Evolutionary conservation across 1,139 yeast species (phyloP), one percentile per base, ranked within the genome.

Genomic region (Kazachstania sp.): DNA sequence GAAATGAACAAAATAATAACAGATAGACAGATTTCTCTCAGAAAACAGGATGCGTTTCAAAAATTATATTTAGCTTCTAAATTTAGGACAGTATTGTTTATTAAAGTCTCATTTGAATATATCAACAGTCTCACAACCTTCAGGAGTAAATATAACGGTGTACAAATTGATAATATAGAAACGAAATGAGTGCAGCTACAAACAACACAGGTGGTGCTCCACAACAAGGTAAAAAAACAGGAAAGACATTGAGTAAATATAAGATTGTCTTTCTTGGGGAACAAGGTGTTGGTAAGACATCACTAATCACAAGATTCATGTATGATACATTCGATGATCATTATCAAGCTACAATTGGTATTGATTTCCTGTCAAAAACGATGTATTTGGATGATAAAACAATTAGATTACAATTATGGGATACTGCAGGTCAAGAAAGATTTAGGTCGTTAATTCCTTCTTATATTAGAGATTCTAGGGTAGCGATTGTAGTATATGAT

Each of bases 391-490:
- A 84, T 51, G 88, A 83, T 61, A 80, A 83, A 50, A 83, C 88
- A 2, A 80, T 79, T 31, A 71, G 85, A 54, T 66, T 81, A 49
- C 85, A 79, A 62, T 82, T 92, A 48, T 92, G 98, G 98, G 98
- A 92, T 65, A 92, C 98, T n/a, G 98, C 98, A 0, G 98, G 98
- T n/a, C 98, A 92, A 69, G 98, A 92, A 66, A 74, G 98, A 58
- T 92, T 92, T 71, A 74, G 97, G 58, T 90, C 96, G 5, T 72
- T 92, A 58, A 88, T 92, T 55, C 97, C 98, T 2, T 83, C 95
- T 13, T 92, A 92, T 63, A 92, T 92, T 50, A 77, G 98, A 55
- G 98, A 92, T 67, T 83, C 95, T n/a, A 88, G 88, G 60, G 98
- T 92, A 23, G 97, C 98, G 0, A 95, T 92, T 45, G 82, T 92